phyloP scores from a whole-genome alignment of 2,329 filamentous ascomycete genomes.

The Cladosporium sphaerospermum region DNA sequence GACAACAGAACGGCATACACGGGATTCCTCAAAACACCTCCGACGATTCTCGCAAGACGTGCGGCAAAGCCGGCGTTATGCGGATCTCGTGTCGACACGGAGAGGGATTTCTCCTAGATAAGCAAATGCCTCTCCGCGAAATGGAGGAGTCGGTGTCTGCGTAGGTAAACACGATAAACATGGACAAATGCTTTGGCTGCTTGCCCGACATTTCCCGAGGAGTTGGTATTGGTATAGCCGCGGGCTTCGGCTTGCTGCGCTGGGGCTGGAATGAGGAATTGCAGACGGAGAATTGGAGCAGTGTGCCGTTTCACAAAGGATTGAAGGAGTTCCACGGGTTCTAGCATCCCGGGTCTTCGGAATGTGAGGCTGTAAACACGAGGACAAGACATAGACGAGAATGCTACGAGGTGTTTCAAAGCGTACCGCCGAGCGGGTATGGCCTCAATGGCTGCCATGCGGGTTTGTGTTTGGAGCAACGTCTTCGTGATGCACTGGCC shows the following conservation, averaged over 20 bases:
- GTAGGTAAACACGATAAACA: not conserved
- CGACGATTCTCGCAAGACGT: not conserved
- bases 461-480: no score
- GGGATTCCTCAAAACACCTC: not conserved
- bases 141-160: not conserved
- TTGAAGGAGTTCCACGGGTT: not conserved
- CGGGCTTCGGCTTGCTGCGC: not conserved
- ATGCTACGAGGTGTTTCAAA: not conserved
- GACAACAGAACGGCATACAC: no score
- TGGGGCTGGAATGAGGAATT: not conserved
- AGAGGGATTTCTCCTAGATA: not conserved
- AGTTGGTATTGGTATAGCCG: slow-evolving; percentile 6
- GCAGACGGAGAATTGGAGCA: not conserved
- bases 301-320: not conserved
- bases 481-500: no score
- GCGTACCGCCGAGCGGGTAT: not conserved
- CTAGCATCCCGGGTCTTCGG: not conserved
- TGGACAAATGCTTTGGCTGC: not conserved
- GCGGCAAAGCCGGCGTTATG: slow-evolving; percentile 10
- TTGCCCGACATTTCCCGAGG: not conserved
- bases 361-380: no score
- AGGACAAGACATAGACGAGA: not conserved
- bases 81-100: not conserved
- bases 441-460: no score
- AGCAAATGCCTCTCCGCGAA: not conserved